Evolutionary conservation across 495 filamentous ascomycete species (phyloP).

Genomic region (Trypethelium eluteriae): DNA sequence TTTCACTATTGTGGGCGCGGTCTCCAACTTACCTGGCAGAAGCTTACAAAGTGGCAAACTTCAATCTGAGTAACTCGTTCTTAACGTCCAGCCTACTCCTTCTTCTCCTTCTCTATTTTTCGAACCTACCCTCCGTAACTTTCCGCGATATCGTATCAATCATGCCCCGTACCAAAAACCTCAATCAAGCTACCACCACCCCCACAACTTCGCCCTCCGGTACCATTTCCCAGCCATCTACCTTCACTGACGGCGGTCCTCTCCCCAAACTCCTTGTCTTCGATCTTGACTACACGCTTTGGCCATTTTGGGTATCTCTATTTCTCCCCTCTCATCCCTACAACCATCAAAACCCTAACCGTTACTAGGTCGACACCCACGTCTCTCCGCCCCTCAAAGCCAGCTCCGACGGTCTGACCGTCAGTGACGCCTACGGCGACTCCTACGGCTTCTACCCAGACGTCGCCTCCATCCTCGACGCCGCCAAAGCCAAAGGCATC

Average conservation of each 20-base stretch:
- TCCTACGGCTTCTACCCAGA: conserved; percentile 74
- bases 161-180: conserved; percentile 15
- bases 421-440: conserved; percentile 57
- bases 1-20: no score
- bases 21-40: no score
- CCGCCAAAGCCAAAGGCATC: conserved; percentile 49
- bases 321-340: neutral
- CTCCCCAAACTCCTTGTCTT: conserved; percentile 83
- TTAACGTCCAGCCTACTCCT: neutral
- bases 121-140: neutral
- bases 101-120: neutral
- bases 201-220: conserved; percentile 21
- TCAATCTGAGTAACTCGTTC: neutral
- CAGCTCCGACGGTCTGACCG: conserved; percentile 27
- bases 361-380: conserved; percentile 66
- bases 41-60: neutral
- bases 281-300: conserved; percentile 94
- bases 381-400: conserved; percentile 71
- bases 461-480: conserved; percentile 62
- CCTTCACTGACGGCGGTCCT: conserved; percentile 68
- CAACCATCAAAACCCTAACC: neutral
- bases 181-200: conserved; percentile 1
- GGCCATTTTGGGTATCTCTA: conserved; percentile 71
- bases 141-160: neutral
- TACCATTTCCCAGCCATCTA: conserved; percentile 33